phyloP scores from a whole-genome alignment of 495 filamentous ascomycete species.

The Lophiostoma macrostomum region DNA sequence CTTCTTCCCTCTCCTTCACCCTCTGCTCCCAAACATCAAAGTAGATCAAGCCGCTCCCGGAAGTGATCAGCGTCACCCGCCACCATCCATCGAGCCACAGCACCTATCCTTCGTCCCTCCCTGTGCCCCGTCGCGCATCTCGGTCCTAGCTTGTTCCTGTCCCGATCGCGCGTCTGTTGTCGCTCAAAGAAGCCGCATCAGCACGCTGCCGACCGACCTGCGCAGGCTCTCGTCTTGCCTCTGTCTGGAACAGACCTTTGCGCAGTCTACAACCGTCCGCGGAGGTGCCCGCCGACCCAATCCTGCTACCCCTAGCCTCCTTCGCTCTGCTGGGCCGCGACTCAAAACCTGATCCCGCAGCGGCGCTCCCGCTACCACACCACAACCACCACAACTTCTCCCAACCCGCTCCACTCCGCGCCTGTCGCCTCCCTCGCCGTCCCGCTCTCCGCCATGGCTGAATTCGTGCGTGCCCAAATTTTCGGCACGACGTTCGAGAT shows the following conservation, averaged over 20 bases:
- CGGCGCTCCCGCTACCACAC: background rate
- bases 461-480: conserved; percentile 98
- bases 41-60: background rate
- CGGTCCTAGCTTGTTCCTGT: background rate
- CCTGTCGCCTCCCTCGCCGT: conserved; percentile 6
- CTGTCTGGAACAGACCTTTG: background rate
- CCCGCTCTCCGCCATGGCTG: conserved; percentile 41
- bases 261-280: background rate
- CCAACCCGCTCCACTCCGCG: background rate
- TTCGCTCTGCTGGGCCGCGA: too few relatives aligned
- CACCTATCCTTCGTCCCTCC: background rate
- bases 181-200: conserved; percentile 4
- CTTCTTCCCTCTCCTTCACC: background rate
- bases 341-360: background rate
- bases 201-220: too few relatives aligned
- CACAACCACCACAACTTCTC: conserved; percentile 4
- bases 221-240: too few relatives aligned
- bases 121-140: background rate
- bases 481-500: conserved; percentile 99
- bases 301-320: background rate
- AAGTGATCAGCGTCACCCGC: conserved; percentile 10
- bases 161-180: background rate
- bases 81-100: background rate
- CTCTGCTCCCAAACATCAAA: background rate
- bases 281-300: background rate